Evolutionary conservation across 1,284 basidiomycete species (phyloP), one percentile per base, ranked within the genome.

Genomic region (Pterula multifida): DNA sequence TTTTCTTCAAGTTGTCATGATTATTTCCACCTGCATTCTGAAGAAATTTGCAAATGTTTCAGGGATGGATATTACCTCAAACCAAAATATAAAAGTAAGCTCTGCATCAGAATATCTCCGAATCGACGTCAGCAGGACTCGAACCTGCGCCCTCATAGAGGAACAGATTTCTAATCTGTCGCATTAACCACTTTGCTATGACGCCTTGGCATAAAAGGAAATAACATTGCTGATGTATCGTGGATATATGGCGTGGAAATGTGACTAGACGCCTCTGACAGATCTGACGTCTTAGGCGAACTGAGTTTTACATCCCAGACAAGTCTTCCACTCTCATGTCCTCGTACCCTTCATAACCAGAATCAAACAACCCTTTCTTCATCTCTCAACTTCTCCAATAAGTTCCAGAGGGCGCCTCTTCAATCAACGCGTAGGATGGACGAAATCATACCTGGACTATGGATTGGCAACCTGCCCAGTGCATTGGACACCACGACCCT

Each of bases 391-490:
- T 45, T 19, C 22, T 23, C 28, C 28, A 32, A 32, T 32, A 32
- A 6, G 28, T 32, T 32, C 28, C 28, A 15, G n/a, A n/a, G n/a
- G n/a, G n/a, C n/a, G n/a, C n/a, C n/a, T n/a, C n/a, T n/a, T n/a
- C n/a, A n/a, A n/a, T n/a, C n/a, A n/a, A n/a, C n/a, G n/a, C n/a
- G 70, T 53, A 53, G 32, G 39, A 69, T 80, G 79, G 73, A 85
- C 63, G 71, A 84, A 63, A 68, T 85, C 42, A 69, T 79, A 21
- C 75, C 74, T 17, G 70, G 73, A 3, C 63, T 85, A 3, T 85
- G 82, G 82, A 72, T 85, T 28, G 82, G 82, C 25, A 70, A 79
- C 59, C 62, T 84, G 2, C 61, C 62, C 4, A 80, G 78, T 50
- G 78, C 79, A 2, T 64, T 68, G 36, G 65, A 86, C 55, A 67